phyloP scores from a whole-genome alignment of 2,329 filamentous ascomycete species.

The Zymoseptoria tritici region DNA sequence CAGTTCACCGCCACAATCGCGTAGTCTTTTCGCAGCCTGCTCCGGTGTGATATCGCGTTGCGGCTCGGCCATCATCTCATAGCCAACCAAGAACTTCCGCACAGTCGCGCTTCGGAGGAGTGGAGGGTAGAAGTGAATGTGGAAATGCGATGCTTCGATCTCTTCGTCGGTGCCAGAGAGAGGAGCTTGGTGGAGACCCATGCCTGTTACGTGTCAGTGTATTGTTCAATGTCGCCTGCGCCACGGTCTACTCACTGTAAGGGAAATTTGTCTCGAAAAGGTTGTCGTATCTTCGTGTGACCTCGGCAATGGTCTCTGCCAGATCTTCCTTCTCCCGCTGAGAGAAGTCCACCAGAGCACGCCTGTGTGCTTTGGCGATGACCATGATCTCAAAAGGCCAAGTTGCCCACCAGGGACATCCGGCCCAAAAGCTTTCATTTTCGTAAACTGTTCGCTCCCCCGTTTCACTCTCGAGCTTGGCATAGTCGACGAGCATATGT shows the following conservation, averaged over 20 bases:
- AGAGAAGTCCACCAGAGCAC: conserved; percentile 74
- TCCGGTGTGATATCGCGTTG: conserved; percentile 97
- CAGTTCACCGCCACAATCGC: conserved; percentile 69
- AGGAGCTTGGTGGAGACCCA: conserved; percentile 92
- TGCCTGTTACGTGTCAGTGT: conserved; percentile 45
- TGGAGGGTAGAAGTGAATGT: conserved; percentile 97
- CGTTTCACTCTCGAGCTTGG: conserved; percentile 71
- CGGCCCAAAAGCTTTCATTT: conserved; percentile 74
- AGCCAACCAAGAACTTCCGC: conserved; percentile 92
- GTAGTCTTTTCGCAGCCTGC: conserved; percentile 74
- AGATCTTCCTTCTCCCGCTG: conserved; percentile 63
- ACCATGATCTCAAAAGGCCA: conserved; percentile 98
- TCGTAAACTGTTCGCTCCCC: conserved; percentile 80
- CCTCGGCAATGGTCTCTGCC: conserved; percentile 77
- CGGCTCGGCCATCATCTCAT: conserved; percentile 95
- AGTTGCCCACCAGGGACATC: conserved; percentile 95
- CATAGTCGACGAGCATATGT: conserved; percentile 81
- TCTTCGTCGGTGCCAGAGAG: conserved; percentile 75
- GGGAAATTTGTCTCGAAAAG: conserved; percentile 95
- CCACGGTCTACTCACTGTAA: conserved; percentile 57
- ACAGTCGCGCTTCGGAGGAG: conserved; percentile 87
- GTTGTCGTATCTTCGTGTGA: conserved; percentile 90
- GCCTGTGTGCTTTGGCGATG: conserved; percentile 73
- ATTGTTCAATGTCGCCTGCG: neutral
- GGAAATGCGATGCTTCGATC: conserved; percentile 79